Evolutionary conservation across 2,329 filamentous ascomycete genomes (phyloP).

Genomic region (Amesomyces nigricolor): DNA sequence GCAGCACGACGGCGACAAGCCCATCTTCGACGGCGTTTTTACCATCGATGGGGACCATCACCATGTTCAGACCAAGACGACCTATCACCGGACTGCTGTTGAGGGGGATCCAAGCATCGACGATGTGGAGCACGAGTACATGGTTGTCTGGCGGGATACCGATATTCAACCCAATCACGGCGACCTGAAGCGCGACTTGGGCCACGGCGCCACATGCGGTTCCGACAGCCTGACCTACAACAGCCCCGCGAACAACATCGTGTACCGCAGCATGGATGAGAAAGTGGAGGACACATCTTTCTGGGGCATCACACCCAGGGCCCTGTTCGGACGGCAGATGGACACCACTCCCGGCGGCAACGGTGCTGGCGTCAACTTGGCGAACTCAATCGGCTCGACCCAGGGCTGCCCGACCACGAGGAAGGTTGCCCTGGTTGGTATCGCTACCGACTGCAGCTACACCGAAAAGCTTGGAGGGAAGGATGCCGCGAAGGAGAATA

Average conservation of each 20-base stretch:
- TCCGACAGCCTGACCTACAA: constrained; percentile 81
- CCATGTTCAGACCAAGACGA: constrained; percentile 71
- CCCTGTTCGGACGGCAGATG: constrained; percentile 72
- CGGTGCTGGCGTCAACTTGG: constrained; percentile 72
- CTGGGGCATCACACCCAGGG: constrained; percentile 55
- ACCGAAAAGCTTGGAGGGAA: constrained; percentile 63
- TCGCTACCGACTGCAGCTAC: constrained; percentile 92
- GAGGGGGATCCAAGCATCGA: constrained; percentile 63
- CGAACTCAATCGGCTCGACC: constrained; percentile 71
- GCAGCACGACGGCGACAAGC: constrained; percentile 66
- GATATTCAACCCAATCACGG: constrained; percentile 57
- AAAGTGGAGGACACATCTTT: constrained; percentile 35
- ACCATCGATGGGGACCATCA: constrained; percentile 75
- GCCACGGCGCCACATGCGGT: constrained; percentile 44
- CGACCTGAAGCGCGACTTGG: constrained; percentile 57
- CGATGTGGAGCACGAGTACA: constrained; percentile 58
- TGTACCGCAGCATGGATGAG: constrained; percentile 50
- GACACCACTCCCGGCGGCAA: constrained; percentile 65
- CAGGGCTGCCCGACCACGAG: constrained; percentile 83
- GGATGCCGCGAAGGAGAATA: constrained; percentile 61
- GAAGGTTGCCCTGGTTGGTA: constrained; percentile 83
- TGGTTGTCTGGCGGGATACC: constrained; percentile 90
- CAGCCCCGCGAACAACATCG: constrained; percentile 61
- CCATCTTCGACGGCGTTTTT: constrained; percentile 88
- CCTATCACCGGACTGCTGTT: constrained; percentile 69